Evolutionary conservation across 1,284 basidiomycete species (phyloP).

Genomic region (Ustilago xerochloae): DNA sequence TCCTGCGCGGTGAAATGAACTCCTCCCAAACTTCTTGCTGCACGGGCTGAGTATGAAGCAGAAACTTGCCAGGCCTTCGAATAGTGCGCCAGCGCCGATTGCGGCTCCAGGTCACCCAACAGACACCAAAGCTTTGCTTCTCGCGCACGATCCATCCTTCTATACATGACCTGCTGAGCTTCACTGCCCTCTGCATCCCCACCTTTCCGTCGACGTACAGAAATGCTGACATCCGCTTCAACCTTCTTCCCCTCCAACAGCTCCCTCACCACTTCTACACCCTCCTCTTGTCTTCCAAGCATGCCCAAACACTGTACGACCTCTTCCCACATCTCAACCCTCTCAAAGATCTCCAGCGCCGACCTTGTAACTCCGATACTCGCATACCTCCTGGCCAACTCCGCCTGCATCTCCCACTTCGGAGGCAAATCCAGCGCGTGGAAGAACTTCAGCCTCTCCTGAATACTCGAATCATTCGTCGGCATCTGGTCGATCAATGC

Average conservation of each 20-base stretch:
- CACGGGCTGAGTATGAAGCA: constrained; percentile 80
- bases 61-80: constrained; percentile 86
- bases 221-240: constrained; percentile 57
- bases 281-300: constrained; percentile 60
- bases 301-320: constrained; percentile 64
- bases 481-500: constrained; percentile 68
- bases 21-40: constrained; percentile 89
- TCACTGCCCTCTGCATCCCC: constrained; percentile 28
- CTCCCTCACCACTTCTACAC: constrained; percentile 61
- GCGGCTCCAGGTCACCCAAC: constrained; percentile 85
- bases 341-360: constrained; percentile 65
- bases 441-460: constrained; percentile 64
- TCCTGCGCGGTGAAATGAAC: constrained; percentile 79
- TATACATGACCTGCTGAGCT: constrained; percentile 71
- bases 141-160: constrained; percentile 75
- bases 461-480: constrained; percentile 65
- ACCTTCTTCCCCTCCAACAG: constrained; percentile 61
- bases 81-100: constrained; percentile 78
- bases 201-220: constrained; percentile 30
- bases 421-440: constrained; percentile 62
- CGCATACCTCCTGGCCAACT: constrained; percentile 61
- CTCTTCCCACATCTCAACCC: constrained; percentile 66
- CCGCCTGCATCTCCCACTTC: constrained; percentile 66
- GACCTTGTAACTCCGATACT: constrained; percentile 63
- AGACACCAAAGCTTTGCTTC: constrained; percentile 96